Evolutionary conservation across 75 land plant genomes (phyloP).

Genomic region (Picea sitchensis): DNA sequence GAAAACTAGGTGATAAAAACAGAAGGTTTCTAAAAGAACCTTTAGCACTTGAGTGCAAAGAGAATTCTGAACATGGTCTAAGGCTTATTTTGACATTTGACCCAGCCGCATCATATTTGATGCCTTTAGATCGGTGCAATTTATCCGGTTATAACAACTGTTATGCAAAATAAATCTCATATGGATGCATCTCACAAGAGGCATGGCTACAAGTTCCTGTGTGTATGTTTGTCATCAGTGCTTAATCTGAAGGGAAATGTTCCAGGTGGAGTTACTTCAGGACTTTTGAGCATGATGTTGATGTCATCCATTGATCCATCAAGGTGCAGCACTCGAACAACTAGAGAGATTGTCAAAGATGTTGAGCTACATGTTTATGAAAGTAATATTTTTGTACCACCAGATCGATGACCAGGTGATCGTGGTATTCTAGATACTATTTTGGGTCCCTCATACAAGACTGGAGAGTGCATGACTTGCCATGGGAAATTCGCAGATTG

Average conservation of each 20-base stretch:
- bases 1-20: conserved; percentile 95
- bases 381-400: too few species aligned
- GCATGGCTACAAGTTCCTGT: conserved; percentile 86
- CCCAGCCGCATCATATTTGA: conserved; percentile 83
- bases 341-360: too few species aligned
- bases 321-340: too few species aligned
- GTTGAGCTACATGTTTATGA: too few species aligned
- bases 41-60: conserved; percentile 91
- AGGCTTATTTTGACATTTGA: conserved; percentile 91
- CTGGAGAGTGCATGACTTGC: too few species aligned
- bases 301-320: conserved; percentile 76
- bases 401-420: too few species aligned
- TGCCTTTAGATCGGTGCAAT: conserved; percentile 95
- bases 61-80: conserved; percentile 98
- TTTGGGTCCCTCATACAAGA: too few species aligned
- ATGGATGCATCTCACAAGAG: conserved; percentile 71
- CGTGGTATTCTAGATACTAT: too few species aligned
- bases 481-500: too few species aligned
- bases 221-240: conserved; percentile 78
- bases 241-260: conserved; percentile 86
- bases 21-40: conserved; percentile 96
- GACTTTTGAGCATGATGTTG: conserved; percentile 57
- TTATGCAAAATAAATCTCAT: conserved; percentile 54
- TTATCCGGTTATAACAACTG: conserved; percentile 77
- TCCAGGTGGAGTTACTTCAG: conserved; percentile 59